phyloP scores from a whole-genome alignment of 768 basidiomycete genomes.

The Mycena sanguinolenta region DNA sequence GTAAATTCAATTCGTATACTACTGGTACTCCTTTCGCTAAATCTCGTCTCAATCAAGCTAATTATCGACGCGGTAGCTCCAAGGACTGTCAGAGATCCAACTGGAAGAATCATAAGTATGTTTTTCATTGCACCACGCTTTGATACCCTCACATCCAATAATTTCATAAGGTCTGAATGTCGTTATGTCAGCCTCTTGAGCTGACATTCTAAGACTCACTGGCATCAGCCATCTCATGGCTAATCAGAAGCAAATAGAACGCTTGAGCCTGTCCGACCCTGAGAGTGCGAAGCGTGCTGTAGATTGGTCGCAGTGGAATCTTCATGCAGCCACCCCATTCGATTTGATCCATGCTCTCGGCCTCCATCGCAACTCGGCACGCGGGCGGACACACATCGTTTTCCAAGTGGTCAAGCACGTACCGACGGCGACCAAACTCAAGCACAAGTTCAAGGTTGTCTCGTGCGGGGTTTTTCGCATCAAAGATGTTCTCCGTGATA shows the following conservation, averaged over 20 bases:
- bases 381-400: slow-evolving; percentile 46
- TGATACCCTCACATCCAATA: not conserved
- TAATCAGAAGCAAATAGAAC: slow-evolving; percentile 24
- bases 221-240: slow-evolving; percentile 29
- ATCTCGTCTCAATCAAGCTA: not conserved
- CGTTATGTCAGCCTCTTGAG: slow-evolving; percentile 4
- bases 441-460: slow-evolving; percentile 39
- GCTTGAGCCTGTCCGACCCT: slow-evolving; percentile 28
- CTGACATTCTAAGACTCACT: not conserved
- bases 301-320: slow-evolving; percentile 43
- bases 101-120: slow-evolving; percentile 43
- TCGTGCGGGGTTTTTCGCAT: slow-evolving; percentile 41
- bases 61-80: slow-evolving; percentile 28
- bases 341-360: slow-evolving; percentile 40
- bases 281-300: slow-evolving; percentile 32
- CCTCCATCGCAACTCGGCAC: slow-evolving; percentile 41
- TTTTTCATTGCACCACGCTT: not conserved
- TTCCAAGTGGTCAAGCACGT: slow-evolving; percentile 40
- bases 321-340: slow-evolving; percentile 34
- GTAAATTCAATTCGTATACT: slow-evolving; percentile 42
- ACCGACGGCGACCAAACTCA: slow-evolving; percentile 37
- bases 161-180: slow-evolving; percentile 16
- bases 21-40: slow-evolving; percentile 35
- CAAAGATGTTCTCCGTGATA: slow-evolving; percentile 40
- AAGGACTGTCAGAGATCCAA: slow-evolving; percentile 41